Evolutionary conservation across 257 asterid species (phyloP).

Genomic region (Nicotiana noctiflora): DNA sequence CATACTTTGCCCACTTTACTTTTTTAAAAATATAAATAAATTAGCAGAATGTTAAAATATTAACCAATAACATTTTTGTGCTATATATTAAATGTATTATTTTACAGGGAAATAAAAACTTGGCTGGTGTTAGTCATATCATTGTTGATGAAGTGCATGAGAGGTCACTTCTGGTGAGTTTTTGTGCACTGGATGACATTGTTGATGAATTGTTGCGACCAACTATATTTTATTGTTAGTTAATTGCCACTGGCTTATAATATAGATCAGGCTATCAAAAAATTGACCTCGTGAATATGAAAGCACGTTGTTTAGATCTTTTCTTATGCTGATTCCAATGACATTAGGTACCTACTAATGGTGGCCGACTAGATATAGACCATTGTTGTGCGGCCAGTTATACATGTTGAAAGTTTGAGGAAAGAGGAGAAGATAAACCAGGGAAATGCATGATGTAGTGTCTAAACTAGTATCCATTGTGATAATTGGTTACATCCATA

Average conservation of each 20-base stretch:
- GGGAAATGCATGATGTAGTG: background rate
- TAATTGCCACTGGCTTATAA: background rate
- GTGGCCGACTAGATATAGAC: background rate
- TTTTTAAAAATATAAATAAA: background rate
- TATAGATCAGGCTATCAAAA: background rate
- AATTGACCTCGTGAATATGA: background rate
- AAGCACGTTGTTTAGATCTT: background rate
- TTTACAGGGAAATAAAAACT: constrained; percentile 81
- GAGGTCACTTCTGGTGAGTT: constrained; percentile 93
- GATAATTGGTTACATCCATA: background rate
- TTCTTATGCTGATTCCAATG: background rate
- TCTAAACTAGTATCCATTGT: background rate
- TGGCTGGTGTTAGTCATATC: constrained; percentile 80
- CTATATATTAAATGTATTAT: constrained; percentile 10
- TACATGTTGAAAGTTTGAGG: background rate
- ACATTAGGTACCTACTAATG: background rate
- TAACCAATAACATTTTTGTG: constrained; percentile 9
- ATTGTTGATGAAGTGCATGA: constrained; percentile 99
- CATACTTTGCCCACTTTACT: constrained; percentile 1
- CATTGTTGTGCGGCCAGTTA: background rate
- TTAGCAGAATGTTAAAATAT: background rate
- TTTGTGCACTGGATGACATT: constrained; percentile 8
- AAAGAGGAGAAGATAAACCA: background rate
- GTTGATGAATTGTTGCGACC: background rate
- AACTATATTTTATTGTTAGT: background rate